phyloP scores from a whole-genome alignment of 1,284 basidiomycete species.

The Ustilago tritici region DNA sequence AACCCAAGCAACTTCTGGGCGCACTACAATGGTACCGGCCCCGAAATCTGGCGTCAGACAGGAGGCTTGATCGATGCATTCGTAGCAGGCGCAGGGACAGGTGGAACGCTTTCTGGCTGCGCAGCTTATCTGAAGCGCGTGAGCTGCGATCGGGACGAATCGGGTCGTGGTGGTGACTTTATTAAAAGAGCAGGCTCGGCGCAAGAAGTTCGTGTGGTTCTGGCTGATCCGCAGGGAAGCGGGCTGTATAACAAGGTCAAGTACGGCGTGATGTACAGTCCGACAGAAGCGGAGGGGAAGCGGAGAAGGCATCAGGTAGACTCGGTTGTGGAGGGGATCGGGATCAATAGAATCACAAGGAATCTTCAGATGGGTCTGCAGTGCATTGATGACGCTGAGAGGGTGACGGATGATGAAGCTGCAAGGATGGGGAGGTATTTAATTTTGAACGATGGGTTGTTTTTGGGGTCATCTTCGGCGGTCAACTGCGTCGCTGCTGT shows the following conservation, averaged over 20 bases:
- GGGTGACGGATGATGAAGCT: conserved; percentile 66
- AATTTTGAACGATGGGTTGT: conserved; percentile 80
- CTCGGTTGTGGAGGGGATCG: conserved; percentile 76
- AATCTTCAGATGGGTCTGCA: conserved; percentile 64
- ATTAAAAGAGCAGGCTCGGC: conserved; percentile 25
- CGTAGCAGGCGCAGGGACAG: conserved; percentile 95
- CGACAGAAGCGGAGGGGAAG: conserved; percentile 92
- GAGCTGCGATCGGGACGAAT: conserved; percentile 61
- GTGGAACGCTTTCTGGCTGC: conserved; percentile 90
- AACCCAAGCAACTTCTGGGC: conserved; percentile 90
- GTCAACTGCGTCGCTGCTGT: conserved; percentile 93
- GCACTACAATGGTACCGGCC: conserved; percentile 89
- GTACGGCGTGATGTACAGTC: conserved; percentile 89
- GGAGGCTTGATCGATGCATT: conserved; percentile 86
- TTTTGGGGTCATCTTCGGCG: conserved; percentile 94
- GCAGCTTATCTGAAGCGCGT: conserved; percentile 79
- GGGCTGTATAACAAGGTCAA: conserved; percentile 88
- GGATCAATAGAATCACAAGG: conserved; percentile 71
- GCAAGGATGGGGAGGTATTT: conserved; percentile 64
- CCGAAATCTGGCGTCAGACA: conserved; percentile 94
- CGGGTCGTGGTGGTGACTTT: conserved; percentile 23
- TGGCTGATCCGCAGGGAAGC: conserved; percentile 93
- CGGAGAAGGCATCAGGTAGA: conserved; percentile 83
- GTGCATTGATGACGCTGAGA: conserved; percentile 62
- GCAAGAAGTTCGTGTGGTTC: conserved; percentile 70